These are phyloP conservation scores for Astragalus membranaceus DNA, from an alignment of 306 rosid genomes.

Conservation along the genomic window DNA sequence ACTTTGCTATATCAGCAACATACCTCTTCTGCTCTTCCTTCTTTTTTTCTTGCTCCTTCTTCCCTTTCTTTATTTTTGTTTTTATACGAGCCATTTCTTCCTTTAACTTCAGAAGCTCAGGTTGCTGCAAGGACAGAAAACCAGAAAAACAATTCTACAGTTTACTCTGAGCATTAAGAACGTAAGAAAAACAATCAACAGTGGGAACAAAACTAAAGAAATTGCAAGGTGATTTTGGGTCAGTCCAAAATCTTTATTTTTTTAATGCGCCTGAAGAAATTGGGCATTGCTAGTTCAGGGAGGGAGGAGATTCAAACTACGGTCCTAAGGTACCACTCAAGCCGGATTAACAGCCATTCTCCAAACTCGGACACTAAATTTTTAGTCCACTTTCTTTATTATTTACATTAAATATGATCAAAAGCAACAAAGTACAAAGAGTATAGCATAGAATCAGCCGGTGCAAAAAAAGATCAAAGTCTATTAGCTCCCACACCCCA, in stretches of 20 bases:
- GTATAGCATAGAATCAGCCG: not conserved
- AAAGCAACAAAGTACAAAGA: constrained; percentile 9
- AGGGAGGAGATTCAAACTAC: not conserved
- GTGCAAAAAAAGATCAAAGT: not conserved
- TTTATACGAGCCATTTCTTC: constrained; percentile 90
- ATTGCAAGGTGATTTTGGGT: not conserved
- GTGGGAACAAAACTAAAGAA: constrained; percentile 1
- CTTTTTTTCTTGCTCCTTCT: constrained; percentile 68
- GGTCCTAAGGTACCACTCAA: not conserved
- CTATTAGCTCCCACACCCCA: not conserved
- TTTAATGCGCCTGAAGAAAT: not conserved
- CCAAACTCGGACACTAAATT: constrained; percentile 2
- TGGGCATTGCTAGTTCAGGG: not conserved
- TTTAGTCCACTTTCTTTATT: not conserved
- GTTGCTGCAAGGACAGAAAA: constrained; percentile 65
- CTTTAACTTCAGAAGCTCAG: constrained; percentile 85
- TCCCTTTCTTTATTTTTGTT: constrained; percentile 71
- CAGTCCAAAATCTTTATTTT: not conserved
- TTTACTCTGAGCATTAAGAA: not conserved
- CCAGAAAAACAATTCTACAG: constrained; percentile 13
- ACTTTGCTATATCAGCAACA: constrained; percentile 42
- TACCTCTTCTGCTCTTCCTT: constrained; percentile 60
- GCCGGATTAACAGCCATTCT: constrained; percentile 3
- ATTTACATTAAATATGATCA: not conserved
- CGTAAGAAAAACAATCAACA: constrained; percentile 2